A percentile compares a stretch with the other conserved stretches of the same genome.
These are phyloP conservation scores for Bassia scoparia DNA, from an alignment of 148 eudicot species.

Conservation along the genomic window DNA sequence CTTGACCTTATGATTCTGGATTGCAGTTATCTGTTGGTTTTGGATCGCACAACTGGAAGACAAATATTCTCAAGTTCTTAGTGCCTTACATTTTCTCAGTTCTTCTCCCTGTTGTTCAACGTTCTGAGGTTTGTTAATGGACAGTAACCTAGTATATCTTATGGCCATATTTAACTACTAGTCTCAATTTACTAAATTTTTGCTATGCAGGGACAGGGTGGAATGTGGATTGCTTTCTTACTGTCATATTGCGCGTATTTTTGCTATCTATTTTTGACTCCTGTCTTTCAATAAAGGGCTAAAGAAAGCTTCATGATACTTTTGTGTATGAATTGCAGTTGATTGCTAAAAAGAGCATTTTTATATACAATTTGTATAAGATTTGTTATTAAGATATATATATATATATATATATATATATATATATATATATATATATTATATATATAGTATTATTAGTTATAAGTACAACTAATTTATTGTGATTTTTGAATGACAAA, in stretches of 20 bases:
- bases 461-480: too few relatives aligned
- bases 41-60: constrained; percentile 96
- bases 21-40: constrained; percentile 70
- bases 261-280: too few relatives aligned
- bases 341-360: too few relatives aligned
- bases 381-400: too few relatives aligned
- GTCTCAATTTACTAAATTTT: neutral
- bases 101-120: constrained; percentile 56
- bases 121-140: constrained; percentile 50
- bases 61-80: constrained; percentile 75
- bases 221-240: constrained; percentile 85
- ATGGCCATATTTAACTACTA: neutral
- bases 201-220: constrained; percentile 60
- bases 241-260: constrained; percentile 76
- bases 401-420: too few relatives aligned
- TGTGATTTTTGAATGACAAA: too few relatives aligned
- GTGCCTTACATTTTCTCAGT: constrained; percentile 89
- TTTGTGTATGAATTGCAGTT: too few relatives aligned
- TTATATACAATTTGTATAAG: too few relatives aligned
- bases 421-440: too few relatives aligned
- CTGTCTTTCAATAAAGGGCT: too few relatives aligned
- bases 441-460: too few relatives aligned
- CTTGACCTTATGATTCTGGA: neutral
- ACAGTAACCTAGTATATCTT: neutral
- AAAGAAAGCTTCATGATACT: too few relatives aligned